These are phyloP conservation scores for Ambrosiella xylebori DNA, from an alignment of 2,329 filamentous ascomycete species.

Conservation along the genomic window DNA sequence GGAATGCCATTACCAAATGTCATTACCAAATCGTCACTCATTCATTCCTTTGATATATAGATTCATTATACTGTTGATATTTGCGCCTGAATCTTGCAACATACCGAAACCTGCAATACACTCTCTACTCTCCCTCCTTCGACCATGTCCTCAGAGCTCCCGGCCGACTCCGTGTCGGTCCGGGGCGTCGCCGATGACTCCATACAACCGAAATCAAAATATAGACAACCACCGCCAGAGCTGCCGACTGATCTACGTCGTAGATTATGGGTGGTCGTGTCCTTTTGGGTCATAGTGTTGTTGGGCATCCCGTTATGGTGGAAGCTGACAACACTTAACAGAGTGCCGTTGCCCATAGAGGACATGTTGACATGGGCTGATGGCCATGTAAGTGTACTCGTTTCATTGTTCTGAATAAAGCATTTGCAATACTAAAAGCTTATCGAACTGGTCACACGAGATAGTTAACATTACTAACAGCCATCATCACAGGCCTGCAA, in stretches of 20 bases:
- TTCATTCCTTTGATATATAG: too few species aligned
- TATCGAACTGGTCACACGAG: neutral
- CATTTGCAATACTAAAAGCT: too few species aligned
- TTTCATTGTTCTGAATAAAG: neutral
- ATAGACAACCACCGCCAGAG: constrained; percentile 53
- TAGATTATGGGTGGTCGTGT: constrained; percentile 59
- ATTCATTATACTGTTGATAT: too few species aligned
- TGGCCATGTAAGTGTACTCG: constrained; percentile 47
- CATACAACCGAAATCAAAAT: neutral
- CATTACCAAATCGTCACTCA: too few species aligned
- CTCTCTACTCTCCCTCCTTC: neutral
- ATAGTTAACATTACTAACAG: neutral
- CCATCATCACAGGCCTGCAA: constrained; percentile 50
- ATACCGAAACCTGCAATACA: too few species aligned
- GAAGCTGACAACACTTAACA: constrained; percentile 82
- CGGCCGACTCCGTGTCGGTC: neutral
- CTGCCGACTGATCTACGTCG: constrained; percentile 49
- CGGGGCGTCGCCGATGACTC: neutral
- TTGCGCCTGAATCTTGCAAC: too few species aligned
- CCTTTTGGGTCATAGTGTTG: constrained; percentile 79
- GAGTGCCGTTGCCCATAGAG: constrained; percentile 65
- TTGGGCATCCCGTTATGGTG: constrained; percentile 91
- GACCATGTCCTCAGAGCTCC: neutral
- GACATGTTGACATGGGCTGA: constrained; percentile 86
- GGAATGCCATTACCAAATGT: too few species aligned